Percentiles rank a stretch among this genome's conserved stretches.
Evolutionary conservation across 306 rosid genomes (phyloP).

Genomic region (Betula pendula): DNA sequence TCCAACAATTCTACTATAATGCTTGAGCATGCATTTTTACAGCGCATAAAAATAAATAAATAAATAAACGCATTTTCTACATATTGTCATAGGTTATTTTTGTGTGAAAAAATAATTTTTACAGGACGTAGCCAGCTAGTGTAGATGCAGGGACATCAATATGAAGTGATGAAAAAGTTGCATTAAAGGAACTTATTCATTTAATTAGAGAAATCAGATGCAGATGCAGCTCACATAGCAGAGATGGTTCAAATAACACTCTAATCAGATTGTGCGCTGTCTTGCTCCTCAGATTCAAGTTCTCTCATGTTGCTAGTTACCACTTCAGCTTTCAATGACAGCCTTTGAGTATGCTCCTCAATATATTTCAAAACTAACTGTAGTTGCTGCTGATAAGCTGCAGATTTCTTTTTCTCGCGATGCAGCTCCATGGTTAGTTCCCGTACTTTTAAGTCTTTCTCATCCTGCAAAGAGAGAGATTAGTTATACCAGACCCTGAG

Average conservation of each 20-base stretch:
- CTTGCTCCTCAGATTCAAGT: slow-evolving; percentile 19
- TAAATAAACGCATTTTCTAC: not conserved
- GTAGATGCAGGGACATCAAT: not conserved
- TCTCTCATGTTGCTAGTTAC: slow-evolving; percentile 12
- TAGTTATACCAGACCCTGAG: not conserved
- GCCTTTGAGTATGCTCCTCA: slow-evolving; percentile 26
- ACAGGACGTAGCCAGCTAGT: not conserved
- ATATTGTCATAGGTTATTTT: not conserved
- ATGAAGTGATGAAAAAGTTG: not conserved
- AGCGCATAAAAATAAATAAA: not conserved
- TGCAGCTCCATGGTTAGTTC: slow-evolving; percentile 25
- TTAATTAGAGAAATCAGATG: not conserved
- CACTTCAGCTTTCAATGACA: slow-evolving; percentile 23
- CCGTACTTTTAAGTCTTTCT: slow-evolving; percentile 26
- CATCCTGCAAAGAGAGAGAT: slow-evolving; percentile 15
- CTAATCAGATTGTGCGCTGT: slow-evolving; percentile 9
- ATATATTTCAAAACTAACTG: slow-evolving; percentile 25
- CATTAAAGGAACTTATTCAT: not conserved
- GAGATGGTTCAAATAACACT: not conserved
- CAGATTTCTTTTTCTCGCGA: slow-evolving; percentile 26
- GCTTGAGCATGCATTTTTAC: not conserved
- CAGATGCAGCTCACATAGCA: not conserved
- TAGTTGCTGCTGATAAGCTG: slow-evolving; percentile 24
- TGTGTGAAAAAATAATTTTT: not conserved
- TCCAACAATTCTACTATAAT: not conserved